phyloP scores from a whole-genome alignment of 1,284 basidiomycete species.

The Tylopilus sp. region DNA sequence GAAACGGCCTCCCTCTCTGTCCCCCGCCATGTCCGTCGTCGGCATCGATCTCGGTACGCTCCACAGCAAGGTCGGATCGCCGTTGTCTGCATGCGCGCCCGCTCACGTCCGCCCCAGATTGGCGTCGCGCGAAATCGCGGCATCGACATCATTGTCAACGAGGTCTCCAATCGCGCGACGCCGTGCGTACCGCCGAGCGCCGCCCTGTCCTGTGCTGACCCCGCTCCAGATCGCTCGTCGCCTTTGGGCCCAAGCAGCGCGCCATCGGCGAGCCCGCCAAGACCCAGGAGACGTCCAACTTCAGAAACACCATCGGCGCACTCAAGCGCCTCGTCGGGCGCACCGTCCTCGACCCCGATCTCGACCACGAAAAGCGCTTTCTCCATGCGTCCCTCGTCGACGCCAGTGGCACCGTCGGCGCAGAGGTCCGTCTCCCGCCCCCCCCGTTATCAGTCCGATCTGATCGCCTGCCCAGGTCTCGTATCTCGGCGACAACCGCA shows the following conservation, averaged over 20 bases:
- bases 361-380: slow-evolving; percentile 86
- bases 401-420: slow-evolving; percentile 76
- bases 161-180: slow-evolving; percentile 91
- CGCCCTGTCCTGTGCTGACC: not conserved
- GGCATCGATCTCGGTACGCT: slow-evolving; percentile 90
- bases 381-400: slow-evolving; percentile 84
- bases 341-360: slow-evolving; percentile 72
- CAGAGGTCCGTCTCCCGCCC: slow-evolving; percentile 57
- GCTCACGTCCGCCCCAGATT: slow-evolving; percentile 53
- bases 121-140: slow-evolving; percentile 91
- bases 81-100: not conserved
- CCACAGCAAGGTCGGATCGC: slow-evolving; percentile 67
- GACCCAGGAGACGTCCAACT: slow-evolving; percentile 97
- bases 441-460: slow-evolving; percentile 12
- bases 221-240: slow-evolving; percentile 76
- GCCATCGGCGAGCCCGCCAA: slow-evolving; percentile 91
- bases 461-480: slow-evolving; percentile 58
- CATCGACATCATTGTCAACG: slow-evolving; percentile 94
- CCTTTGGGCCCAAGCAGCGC: slow-evolving; percentile 87
- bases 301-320: slow-evolving; percentile 91
- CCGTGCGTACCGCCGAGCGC: slow-evolving; percentile 68
- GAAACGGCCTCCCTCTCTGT: no score
- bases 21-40: slow-evolving; percentile 76
- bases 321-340: slow-evolving; percentile 88
- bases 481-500: slow-evolving; percentile 78